Base-by-base conservation (phyloP, 768 basidiomycete genomes). In the Lentinula aciculospora region DNA sequence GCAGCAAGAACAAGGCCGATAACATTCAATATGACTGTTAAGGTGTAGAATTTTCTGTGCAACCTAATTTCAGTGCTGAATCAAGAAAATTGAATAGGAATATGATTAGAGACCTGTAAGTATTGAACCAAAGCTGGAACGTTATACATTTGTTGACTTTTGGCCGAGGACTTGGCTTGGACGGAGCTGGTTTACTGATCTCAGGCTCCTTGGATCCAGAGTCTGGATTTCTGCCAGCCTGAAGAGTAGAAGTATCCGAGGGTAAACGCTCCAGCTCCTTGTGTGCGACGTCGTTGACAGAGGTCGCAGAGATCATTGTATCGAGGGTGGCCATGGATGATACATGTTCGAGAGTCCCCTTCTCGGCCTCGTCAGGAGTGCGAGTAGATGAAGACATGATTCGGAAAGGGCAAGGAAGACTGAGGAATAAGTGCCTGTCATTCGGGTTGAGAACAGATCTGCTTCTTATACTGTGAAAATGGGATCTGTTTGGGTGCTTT, bases 61-160 rank as follows among this genome's bases (percentile, higher is more conserved):
- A 36, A 5, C 32, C 23, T 39, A 5, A 12, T 42, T 58, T 34
- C 45, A 27, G 36, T 28, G 31, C 8, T 28, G 57, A n/a, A 29
- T 10, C 32, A 25, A 13, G 32, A 46, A 29, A 32, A 23, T 28
- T 10, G 17, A 29, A 31, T 23, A 39, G 15, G n/a, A 0, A 39
- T 39, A 10, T 25, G 19, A 40, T 13, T 4, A 61, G 76, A 7
- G 58, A 85, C 89, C 87, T 76, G 65, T 92, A 92, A 0, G 84
- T 85, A 64, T 92, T 88, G 69, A 85, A 91, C 89, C 89, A 92
- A 25, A 90, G 70, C 57, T 78, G 78, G 67, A 84, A 83, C 47
- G 76, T 69, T 56, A 87, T 82, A 74, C 81, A 82, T 39, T 78
- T 76, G 36, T 80, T 78, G 32, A 70, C 72, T 67, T 77, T 77